These are phyloP conservation scores for Nemania sp. DNA, from an alignment of 2,329 filamentous ascomycete genomes.

Conservation along the genomic window DNA sequence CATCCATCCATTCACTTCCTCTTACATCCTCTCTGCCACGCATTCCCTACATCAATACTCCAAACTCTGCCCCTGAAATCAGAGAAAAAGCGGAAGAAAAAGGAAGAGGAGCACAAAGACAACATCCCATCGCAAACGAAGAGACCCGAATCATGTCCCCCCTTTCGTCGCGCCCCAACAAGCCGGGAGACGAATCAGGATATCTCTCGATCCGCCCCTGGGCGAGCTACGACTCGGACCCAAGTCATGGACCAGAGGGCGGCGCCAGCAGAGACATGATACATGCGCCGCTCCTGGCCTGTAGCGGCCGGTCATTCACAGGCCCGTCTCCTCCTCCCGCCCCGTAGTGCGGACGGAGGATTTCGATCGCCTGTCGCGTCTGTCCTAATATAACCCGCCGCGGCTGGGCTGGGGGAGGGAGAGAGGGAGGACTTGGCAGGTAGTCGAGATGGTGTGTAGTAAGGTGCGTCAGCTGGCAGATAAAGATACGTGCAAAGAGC, in stretches of 20 bases:
- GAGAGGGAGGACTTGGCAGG: background rate
- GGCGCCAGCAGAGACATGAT: background rate
- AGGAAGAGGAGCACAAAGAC: no score
- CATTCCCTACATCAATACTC: no score
- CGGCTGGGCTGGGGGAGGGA: background rate
- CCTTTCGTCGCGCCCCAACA: background rate
- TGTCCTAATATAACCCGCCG: background rate
- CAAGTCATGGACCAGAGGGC: background rate
- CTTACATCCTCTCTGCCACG: background rate
- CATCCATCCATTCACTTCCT: no score
- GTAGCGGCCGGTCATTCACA: conserved; percentile 24
- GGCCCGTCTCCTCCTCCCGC: background rate
- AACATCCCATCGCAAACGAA: background rate
- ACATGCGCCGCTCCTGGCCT: conserved; percentile 26
- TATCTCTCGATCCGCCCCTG: background rate
- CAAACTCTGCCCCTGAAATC: background rate
- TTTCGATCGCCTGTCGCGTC: background rate
- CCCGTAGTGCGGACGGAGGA: background rate
- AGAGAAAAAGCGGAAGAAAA: no score
- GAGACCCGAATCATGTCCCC: conserved; percentile 17
- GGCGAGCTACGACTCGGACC: background rate
- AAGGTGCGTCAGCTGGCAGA: background rate
- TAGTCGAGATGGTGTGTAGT: background rate
- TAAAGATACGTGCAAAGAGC: no score
- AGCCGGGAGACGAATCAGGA: background rate